Base-by-base conservation (phyloP, 1,284 basidiomycete species). In the Apiotrichum mycotoxinovorans region DNA sequence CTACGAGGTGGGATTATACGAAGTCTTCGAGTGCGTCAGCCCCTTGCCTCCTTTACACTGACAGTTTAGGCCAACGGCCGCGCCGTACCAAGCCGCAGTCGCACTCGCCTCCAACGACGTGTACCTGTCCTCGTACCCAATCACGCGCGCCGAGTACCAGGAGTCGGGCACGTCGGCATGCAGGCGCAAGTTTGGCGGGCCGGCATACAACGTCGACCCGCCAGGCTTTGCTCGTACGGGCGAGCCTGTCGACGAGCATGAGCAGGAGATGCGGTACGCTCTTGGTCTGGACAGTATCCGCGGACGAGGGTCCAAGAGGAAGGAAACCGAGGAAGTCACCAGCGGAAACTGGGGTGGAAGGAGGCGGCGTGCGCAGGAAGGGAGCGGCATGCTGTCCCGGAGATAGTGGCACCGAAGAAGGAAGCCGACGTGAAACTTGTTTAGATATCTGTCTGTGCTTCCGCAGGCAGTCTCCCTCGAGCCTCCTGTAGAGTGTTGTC, bases 91-190 rank as follows among this genome's bases (percentile, higher is more conserved):
- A 54, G 83, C 87, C 40, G 88, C 88, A 0, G 74, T 83, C 54
- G 77, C 79, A 11, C 83, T 91, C 63, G 83, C 84, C 41, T 77
- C 74, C 51, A 79, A 79, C 42, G 79, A 84, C 17, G 78, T 79
- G 48, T 73, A 76, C 54, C 85, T 87, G 66, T 60, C 76, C 2
- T 76, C 80, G 44, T 75, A 78, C 51, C 78, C 81, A 15, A 83
- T 93, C 64, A 89, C 89, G 3, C 80, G 87, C 38, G 83, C 83
- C 51, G 90, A 94, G 70, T 95, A 92, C 76, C 79, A 84, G 53
- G 91, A 94, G 75, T 82, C 81, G 60, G 91, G 91, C 35, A 86
- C 84, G 63, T 83, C 80, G 57, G 87, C 86, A 58, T 85, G 84
- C 60, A 82, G 88, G 56, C 66, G 70, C 20, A 63, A 69, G 33